A percentile compares a stretch with the other conserved stretches of the same genome.
Evolutionary conservation across 441 rosid species (phyloP).

Genomic region (Adansonia rubrostipa): DNA sequence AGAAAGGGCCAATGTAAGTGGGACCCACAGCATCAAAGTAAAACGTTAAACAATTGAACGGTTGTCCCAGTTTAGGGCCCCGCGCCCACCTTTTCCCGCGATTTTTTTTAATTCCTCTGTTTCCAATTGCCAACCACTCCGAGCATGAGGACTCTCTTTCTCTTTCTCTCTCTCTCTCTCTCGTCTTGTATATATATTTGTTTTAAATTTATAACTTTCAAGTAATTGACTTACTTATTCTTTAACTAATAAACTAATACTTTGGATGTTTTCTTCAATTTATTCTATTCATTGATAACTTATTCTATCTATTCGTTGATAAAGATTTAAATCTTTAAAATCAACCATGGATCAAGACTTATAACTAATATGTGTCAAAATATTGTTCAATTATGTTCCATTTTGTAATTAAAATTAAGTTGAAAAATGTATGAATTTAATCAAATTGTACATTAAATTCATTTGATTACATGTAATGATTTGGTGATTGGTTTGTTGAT

Average conservation of each 20-base stretch:
- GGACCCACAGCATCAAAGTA: slow-evolving; percentile 20
- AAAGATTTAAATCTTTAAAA: neutral
- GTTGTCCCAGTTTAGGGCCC: slow-evolving; percentile 25
- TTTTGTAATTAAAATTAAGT: neutral
- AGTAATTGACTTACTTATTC: neutral
- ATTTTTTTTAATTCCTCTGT: slow-evolving; percentile 24
- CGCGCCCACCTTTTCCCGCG: slow-evolving; percentile 35
- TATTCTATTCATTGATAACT: neutral
- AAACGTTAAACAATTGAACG: neutral
- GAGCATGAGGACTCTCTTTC: neutral
- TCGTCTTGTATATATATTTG: no score
- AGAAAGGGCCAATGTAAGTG: neutral
- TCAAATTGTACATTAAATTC: no score
- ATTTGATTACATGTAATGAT: no score
- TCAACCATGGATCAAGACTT: neutral
- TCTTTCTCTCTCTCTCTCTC: no score
- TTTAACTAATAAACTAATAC: neutral
- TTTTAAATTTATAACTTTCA: no score
- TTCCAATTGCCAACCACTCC: slow-evolving; percentile 41
- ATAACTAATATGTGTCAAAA: neutral
- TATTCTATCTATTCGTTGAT: neutral
- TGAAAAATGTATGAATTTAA: neutral
- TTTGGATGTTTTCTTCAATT: neutral
- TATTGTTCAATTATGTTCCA: neutral
- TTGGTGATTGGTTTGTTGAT: no score